Evolutionary conservation across 1,139 yeast genomes (phyloP).

Genomic region (Geotrichum carabidarum): DNA sequence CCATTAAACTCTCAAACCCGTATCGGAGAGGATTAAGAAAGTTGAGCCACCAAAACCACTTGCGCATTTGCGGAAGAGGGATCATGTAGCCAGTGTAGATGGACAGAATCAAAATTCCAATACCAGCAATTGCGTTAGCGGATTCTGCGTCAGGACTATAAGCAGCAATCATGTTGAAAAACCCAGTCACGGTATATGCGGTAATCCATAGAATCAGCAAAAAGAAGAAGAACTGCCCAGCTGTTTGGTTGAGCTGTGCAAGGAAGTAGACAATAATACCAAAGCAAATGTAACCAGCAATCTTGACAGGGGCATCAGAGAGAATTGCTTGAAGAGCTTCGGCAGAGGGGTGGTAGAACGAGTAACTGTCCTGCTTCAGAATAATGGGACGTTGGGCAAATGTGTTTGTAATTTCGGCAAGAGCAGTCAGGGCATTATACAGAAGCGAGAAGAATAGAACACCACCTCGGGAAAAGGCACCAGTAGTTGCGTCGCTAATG

Average conservation of each 20-base stretch:
- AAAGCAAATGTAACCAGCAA: constrained; percentile 35
- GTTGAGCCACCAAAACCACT: constrained; percentile 50
- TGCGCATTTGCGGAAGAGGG: constrained; percentile 46
- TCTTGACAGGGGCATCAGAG: constrained; percentile 37
- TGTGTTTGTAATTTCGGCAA: constrained; percentile 42
- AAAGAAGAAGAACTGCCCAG: constrained; percentile 42
- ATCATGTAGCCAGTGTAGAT: constrained; percentile 42
- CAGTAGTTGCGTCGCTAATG: constrained; percentile 43
- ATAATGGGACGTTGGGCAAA: constrained; percentile 42
- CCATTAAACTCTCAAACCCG: constrained; percentile 44
- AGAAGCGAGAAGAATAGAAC: constrained; percentile 41
- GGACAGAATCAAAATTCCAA: constrained; percentile 41
- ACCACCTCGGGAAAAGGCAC: constrained; percentile 51
- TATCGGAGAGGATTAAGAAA: constrained; percentile 47
- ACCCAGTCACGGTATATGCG: constrained; percentile 46
- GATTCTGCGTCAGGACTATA: constrained; percentile 49
- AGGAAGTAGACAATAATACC: constrained; percentile 41
- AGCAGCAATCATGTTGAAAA: constrained; percentile 57
- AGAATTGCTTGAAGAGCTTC: constrained; percentile 40
- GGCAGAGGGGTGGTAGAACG: constrained; percentile 45
- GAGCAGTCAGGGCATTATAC: constrained; percentile 41
- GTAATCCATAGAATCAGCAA: constrained; percentile 37
- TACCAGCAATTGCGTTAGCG: constrained; percentile 57
- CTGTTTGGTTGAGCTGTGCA: constrained; percentile 38
- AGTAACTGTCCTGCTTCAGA: constrained; percentile 42